A percentile compares a stretch with the other conserved stretches of the same genome.
Evolutionary conservation across 495 filamentous ascomycete species (phyloP).

Genomic region (Pseudoneurospora amorphoporcata): DNA sequence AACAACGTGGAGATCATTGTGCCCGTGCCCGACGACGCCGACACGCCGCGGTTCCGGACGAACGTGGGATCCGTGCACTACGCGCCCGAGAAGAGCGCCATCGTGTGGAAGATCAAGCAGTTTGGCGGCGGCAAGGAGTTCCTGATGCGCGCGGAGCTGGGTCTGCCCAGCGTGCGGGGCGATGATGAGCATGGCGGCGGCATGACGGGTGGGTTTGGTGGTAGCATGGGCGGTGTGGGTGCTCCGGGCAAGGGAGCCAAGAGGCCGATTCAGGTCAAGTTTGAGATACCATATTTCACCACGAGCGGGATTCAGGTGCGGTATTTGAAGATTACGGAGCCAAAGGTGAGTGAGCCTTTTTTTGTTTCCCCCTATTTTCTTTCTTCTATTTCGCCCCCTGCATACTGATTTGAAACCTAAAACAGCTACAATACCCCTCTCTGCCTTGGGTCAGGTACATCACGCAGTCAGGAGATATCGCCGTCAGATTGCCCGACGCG

Average conservation of each 20-base stretch:
- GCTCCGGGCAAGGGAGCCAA: slow-evolving; percentile 70
- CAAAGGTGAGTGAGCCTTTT: slow-evolving; percentile 58
- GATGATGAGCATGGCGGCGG: slow-evolving; percentile 93
- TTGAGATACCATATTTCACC: slow-evolving; percentile 99
- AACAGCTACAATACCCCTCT: slow-evolving; percentile 90
- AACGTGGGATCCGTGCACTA: slow-evolving; percentile 99
- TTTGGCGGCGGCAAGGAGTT: slow-evolving; percentile 98
- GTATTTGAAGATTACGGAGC: slow-evolving; percentile 98
- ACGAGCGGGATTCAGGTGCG: slow-evolving; percentile 97
- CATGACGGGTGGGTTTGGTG: slow-evolving; percentile 93
- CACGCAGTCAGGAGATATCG: slow-evolving; percentile 91
- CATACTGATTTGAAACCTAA: not conserved
- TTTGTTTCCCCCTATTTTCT: not conserved
- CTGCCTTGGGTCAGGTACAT: slow-evolving; percentile 98
- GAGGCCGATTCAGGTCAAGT: slow-evolving; percentile 95
- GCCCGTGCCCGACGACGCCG: slow-evolving; percentile 94
- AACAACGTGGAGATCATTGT: slow-evolving; percentile 99
- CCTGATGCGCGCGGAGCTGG: slow-evolving; percentile 97
- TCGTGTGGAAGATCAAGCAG: slow-evolving; percentile 99
- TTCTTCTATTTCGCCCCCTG: too few species aligned
- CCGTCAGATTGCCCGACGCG: slow-evolving; percentile 82
- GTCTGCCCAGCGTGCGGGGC: slow-evolving; percentile 86
- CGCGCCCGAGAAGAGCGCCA: slow-evolving; percentile 92
- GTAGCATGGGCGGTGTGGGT: slow-evolving; percentile 78
- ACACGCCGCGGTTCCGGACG: slow-evolving; percentile 91